Evolutionary conservation across 768 basidiomycete species (phyloP).

Genomic region (Gymnopilus junonius): DNA sequence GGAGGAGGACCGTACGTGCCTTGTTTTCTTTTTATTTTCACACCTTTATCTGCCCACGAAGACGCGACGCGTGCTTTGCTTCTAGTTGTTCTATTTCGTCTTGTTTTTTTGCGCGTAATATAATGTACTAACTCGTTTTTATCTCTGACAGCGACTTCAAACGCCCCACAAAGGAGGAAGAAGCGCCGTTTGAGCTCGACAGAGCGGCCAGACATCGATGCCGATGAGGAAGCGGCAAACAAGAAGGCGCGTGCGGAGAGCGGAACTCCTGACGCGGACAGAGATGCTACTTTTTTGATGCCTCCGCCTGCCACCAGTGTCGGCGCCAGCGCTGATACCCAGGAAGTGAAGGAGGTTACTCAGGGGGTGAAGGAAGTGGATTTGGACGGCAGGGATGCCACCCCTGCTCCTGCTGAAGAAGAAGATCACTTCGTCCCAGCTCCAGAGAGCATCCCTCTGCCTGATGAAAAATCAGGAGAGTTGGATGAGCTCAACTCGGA

Average conservation of each 20-base stretch:
- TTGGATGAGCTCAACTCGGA: slow-evolving; percentile 35
- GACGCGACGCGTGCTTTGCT: slow-evolving; percentile 21
- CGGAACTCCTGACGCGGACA: slow-evolving; percentile 33
- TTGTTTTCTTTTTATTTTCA: slow-evolving; percentile 1
- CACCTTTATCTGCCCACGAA: neutral
- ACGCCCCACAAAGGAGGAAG: slow-evolving; percentile 67
- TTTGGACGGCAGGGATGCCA: slow-evolving; percentile 49
- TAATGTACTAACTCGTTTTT: neutral
- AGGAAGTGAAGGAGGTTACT: slow-evolving; percentile 72
- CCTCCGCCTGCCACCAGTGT: slow-evolving; percentile 20
- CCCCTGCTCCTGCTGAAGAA: slow-evolving; percentile 59
- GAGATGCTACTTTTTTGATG: slow-evolving; percentile 17
- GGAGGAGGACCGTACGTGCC: slow-evolving; percentile 72
- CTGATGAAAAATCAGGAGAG: slow-evolving; percentile 42
- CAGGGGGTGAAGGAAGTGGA: slow-evolving; percentile 72
- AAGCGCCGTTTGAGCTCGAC: slow-evolving; percentile 67
- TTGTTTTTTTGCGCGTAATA: slow-evolving; percentile 6
- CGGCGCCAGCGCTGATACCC: slow-evolving; percentile 39
- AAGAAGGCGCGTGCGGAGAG: slow-evolving; percentile 51
- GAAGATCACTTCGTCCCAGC: slow-evolving; percentile 27
- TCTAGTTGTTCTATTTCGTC: slow-evolving; percentile 6
- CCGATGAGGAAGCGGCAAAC: slow-evolving; percentile 42
- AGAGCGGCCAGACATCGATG: slow-evolving; percentile 42
- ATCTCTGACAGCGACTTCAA: slow-evolving; percentile 63
- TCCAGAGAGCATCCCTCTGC: slow-evolving; percentile 44